Base-by-base conservation (phyloP, 1,284 basidiomycete species). In the Heterobasidion annosum region DNA sequence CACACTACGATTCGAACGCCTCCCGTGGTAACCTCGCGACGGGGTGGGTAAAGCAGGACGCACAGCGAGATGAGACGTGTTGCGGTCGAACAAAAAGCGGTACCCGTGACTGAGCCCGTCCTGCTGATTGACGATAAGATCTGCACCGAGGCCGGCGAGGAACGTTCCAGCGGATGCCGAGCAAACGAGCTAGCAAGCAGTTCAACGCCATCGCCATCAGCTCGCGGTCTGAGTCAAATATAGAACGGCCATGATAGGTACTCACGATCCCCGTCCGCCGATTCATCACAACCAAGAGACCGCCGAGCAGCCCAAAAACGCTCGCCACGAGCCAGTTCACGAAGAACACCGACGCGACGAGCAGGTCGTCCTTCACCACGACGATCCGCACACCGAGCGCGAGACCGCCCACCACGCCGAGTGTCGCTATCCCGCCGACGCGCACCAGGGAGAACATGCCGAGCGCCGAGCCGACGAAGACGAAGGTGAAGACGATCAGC, bases 121-220 rank as follows among this genome's bases (percentile, higher is more conserved):
- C 62, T 86, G 83, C 60, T 74, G 70, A 56, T 83, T 74, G 48
- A 83, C 54, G 47, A 75, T 63, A 8, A 85, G 70, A 64, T 86
- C 83, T 7, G 79, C 60, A 16, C 75, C 82, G 3, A 86, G 71
- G 34, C 63, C 73, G 10, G 70, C 66, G 33, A 86, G 65, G 64
- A 86, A 86, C 9, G 83, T 77, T 34, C 84, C 84, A 16, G 73
- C 68, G 2, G 82, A 77, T 15, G 81, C 72, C 51, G 78, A 80
- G 37, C 72, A 74, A 43, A 78, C 65, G 44, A 78, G 64, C 77
- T 79, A 13, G 42, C 40, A 37, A 16, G 13, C 42, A 13, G 53
- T 32, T 51, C n/a, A 46, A 25, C 33, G 44, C 44, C 25, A 5
- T 25, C 7, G 1, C 37, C 37, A 8, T 40, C 37, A 40, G 37